These are phyloP conservation scores for Nothophoma quercina DNA, from an alignment of 2,329 filamentous ascomycete genomes.

Conservation along the genomic window DNA sequence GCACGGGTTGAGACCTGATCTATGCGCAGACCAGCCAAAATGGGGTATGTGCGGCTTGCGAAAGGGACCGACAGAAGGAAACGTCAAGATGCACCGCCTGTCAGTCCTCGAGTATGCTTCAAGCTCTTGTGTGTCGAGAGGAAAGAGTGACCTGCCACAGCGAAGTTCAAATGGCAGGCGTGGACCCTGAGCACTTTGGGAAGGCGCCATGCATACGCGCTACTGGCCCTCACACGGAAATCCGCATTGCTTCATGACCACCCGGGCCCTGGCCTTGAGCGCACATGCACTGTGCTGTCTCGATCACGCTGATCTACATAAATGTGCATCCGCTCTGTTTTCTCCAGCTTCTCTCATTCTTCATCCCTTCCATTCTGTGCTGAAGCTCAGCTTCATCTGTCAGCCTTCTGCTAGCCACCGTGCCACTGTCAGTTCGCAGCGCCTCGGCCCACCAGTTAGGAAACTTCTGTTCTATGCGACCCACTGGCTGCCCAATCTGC, in stretches of 20 bases:
- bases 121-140: constrained; percentile 8
- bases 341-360: constrained; percentile 7
- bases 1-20: constrained; percentile 22
- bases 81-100: constrained; percentile 12
- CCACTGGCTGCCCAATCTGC: constrained; percentile 29
- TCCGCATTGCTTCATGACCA: constrained; percentile 15
- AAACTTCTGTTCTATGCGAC: constrained; percentile 15
- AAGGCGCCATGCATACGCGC: constrained; percentile 20
- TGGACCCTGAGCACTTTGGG: constrained; percentile 21
- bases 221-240: constrained; percentile 15
- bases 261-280: constrained; percentile 6
- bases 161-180: constrained; percentile 17
- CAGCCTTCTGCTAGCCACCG: constrained; percentile 24
- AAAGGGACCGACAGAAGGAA: constrained; percentile 18
- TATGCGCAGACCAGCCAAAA: constrained; percentile 19
- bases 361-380: not conserved
- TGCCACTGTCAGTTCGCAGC: constrained; percentile 22
- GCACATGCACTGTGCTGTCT: constrained; percentile 17
- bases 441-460: constrained; percentile 19
- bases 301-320: constrained; percentile 14
- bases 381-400: constrained; percentile 7
- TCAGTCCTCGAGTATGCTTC: constrained; percentile 12
- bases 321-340: constrained; percentile 1
- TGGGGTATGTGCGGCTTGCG: constrained; percentile 11
- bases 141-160: constrained; percentile 11